Base-by-base conservation (phyloP, 2,329 filamentous ascomycete species). In the Curvularia sp. region DNA sequence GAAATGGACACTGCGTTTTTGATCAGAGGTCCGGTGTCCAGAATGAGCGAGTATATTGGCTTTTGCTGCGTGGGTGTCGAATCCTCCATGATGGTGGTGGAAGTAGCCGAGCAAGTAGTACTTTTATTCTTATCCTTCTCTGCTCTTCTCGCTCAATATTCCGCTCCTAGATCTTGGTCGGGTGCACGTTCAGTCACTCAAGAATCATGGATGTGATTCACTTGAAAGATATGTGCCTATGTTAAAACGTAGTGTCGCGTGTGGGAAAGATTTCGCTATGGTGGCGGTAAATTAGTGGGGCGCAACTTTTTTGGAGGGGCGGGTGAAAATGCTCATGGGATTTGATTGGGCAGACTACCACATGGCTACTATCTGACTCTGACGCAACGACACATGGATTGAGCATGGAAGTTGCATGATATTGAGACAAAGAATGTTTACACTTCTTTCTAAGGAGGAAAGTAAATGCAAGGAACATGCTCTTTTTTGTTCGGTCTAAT, bases 1-100 rank as follows among this genome's bases (percentile, higher is more conserved):
- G 92, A 96, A 24, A 95, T 86, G 10, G 91, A 83, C 12, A 94
- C 92, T 64, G 95, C 89, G 79, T 97, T 97, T 75, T 94, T 94
- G 77, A 99, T 93, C 60, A 99, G 88, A 7, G 94, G 93, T 26
- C 93, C 94, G 3, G 95, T 90, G 75, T 99, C 95, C 66, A 99
- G 85, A 28, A 98, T 85, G 51, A 98, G 86, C 53, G 89, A 90
- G 80, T 96, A 88, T 49, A 96, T 87, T 0, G 89, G 85, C 75
- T 93, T 97, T 61, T 77, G 64, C 51, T 61, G 65, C 12, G 67
- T 49, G 56, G 66, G 49, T 22, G 64, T 56, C 42, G 46, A 22
- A n/a, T 50, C 28, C n/a, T 47, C 30, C 55, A 55, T 55, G 35
- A 31, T 46, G 10, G 20, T 26, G 28, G 22, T 28, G 22, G 38